Conservation (phyloP, 352 stramenopile species). For the Hyaloperonospora brassicae region DNA sequence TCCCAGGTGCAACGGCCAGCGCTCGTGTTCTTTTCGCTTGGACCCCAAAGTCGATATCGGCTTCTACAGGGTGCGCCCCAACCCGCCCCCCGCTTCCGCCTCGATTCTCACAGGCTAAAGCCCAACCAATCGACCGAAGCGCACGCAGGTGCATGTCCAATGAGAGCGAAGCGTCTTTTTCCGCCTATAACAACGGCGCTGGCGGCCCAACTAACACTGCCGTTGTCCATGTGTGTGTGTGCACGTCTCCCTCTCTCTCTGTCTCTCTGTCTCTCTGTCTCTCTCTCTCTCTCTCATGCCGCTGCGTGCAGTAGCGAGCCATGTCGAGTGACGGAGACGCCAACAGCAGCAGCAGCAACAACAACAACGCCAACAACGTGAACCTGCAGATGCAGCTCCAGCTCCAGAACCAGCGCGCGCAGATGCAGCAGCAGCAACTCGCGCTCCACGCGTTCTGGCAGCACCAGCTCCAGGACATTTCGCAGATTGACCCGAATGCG, state of each 20-base stretch:
- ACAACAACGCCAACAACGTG: conserved; percentile 34
- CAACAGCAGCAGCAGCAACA: conserved; percentile 35
- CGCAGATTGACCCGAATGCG: conserved; percentile 73
- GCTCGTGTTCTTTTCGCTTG: too few relatives aligned
- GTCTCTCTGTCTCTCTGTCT: too few relatives aligned
- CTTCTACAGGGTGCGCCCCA: conserved; percentile 2
- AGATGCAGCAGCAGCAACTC: conserved; percentile 85
- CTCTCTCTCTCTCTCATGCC: background rate
- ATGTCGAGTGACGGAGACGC: conserved; percentile 52
- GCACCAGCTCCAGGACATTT: conserved; percentile 83
- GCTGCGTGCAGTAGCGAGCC: background rate
- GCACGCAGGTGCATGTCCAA: conserved; percentile 40
- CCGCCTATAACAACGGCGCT: conserved; percentile 45
- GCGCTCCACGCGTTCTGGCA: conserved; percentile 85
- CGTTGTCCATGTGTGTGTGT: conserved; percentile 5
- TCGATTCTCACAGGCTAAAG: conserved; percentile 14
- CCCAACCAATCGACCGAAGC: conserved; percentile 26
- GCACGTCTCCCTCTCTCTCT: conserved; percentile 2
- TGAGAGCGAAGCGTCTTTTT: conserved; percentile 60
- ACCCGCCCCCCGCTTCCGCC: conserved; percentile 10
- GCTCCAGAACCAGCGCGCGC: conserved; percentile 76
- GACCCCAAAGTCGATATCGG: background rate
- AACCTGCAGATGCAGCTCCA: conserved; percentile 82
- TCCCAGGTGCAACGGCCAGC: too few relatives aligned
- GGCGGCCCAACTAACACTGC: conserved; percentile 14